Evolutionary conservation across 345 rosid species (phyloP).

Genomic region (Citrus maxima): DNA sequence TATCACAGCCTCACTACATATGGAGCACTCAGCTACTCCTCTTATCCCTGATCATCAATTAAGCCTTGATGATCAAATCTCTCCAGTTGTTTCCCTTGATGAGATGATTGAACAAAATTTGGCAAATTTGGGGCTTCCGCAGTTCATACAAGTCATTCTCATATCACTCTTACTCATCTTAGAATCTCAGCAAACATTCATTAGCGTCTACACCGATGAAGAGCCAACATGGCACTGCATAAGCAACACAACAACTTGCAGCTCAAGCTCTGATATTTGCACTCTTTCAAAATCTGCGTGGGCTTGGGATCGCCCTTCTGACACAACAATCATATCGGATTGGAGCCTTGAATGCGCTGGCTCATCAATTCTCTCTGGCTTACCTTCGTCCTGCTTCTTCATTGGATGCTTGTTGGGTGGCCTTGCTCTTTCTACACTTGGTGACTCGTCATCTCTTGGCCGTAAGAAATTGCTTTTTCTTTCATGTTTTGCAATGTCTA

Average conservation of each 20-base stretch:
- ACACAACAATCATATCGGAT: slow-evolving; percentile 41
- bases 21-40: neutral
- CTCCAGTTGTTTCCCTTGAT: slow-evolving; percentile 3
- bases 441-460: slow-evolving; percentile 51
- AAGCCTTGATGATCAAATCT: neutral
- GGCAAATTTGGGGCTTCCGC: slow-evolving; percentile 31
- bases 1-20: too few species aligned
- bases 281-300: slow-evolving; percentile 32
- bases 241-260: slow-evolving; percentile 8
- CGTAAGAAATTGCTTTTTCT: slow-evolving; percentile 53
- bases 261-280: slow-evolving; percentile 29
- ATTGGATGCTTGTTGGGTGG: slow-evolving; percentile 54
- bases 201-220: slow-evolving; percentile 51
- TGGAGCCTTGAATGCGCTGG: slow-evolving; percentile 52
- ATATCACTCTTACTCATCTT: slow-evolving; percentile 48
- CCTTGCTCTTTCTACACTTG: slow-evolving; percentile 37
- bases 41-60: neutral
- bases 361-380: slow-evolving; percentile 34
- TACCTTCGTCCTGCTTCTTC: slow-evolving; percentile 61
- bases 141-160: slow-evolving; percentile 40
- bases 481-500: slow-evolving; percentile 40
- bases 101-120: slow-evolving; percentile 38
- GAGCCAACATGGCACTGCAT: slow-evolving; percentile 56
- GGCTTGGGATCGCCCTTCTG: slow-evolving; percentile 40
- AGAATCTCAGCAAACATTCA: slow-evolving; percentile 64